Conservation (phyloP, 805 yeast species). For the Ogataea henricii region DNA sequence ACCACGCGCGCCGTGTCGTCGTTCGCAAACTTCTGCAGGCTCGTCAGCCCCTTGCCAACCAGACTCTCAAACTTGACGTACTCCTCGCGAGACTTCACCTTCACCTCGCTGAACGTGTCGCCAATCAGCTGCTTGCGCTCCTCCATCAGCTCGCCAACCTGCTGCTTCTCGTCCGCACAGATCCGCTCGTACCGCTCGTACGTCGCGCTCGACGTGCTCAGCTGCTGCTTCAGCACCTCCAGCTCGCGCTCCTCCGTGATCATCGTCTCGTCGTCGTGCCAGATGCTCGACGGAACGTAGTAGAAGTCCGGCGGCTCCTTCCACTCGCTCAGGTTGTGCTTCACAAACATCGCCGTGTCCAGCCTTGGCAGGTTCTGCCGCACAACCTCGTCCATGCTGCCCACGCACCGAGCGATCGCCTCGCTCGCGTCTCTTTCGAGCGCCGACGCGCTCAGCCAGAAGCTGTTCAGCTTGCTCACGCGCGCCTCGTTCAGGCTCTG, state of each 20-base stretch:
- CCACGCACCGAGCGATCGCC: constrained; percentile 47
- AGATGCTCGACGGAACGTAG: constrained; percentile 85
- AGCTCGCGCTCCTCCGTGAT: constrained; percentile 59
- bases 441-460: constrained; percentile 61
- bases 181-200: constrained; percentile 43
- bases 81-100: constrained; percentile 41
- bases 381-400: constrained; percentile 54
- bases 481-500: constrained; percentile 85
- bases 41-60: constrained; percentile 51
- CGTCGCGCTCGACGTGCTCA: constrained; percentile 43
- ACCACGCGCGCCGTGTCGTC: constrained; percentile 75
- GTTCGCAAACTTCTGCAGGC: constrained; percentile 62
- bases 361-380: constrained; percentile 69
- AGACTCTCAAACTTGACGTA: constrained; percentile 49
- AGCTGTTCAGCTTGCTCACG: constrained; percentile 67
- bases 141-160: constrained; percentile 43
- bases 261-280: constrained; percentile 94
- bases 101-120: constrained; percentile 37
- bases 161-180: constrained; percentile 52
- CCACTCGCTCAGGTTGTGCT: constrained; percentile 81
- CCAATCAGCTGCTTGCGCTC: constrained; percentile 38
- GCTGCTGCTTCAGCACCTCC: constrained; percentile 51
- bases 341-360: constrained; percentile 88
- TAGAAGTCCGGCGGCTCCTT: constrained; percentile 82
- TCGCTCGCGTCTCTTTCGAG: constrained; percentile 56